Evolutionary conservation across 1,284 basidiomycete genomes (phyloP).

Genomic region (Cutaneotrichosporon cutaneum): DNA sequence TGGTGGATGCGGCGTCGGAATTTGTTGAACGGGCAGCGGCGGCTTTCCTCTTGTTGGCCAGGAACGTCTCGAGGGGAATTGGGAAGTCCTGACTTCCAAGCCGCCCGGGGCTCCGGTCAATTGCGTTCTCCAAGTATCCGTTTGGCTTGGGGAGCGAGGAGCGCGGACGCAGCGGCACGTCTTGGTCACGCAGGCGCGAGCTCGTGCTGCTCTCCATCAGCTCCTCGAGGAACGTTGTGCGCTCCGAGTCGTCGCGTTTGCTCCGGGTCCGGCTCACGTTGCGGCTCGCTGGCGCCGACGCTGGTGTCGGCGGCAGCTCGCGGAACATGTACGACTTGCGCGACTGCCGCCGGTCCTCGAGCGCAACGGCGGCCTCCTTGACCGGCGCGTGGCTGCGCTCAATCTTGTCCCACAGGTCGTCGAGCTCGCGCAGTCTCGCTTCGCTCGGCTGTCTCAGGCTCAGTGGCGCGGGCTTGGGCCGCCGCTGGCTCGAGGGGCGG

Average conservation of each 20-base stretch:
- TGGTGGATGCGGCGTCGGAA: not conserved
- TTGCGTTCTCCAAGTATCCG: not conserved
- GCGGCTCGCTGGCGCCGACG: not conserved
- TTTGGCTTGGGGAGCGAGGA: not conserved
- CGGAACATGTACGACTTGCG: slow-evolving; percentile 2
- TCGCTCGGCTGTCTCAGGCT: slow-evolving; percentile 22
- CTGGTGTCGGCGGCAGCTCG: not conserved
- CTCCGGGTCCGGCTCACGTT: not conserved
- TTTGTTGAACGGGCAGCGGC: not conserved
- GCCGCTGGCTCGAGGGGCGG: slow-evolving; percentile 43
- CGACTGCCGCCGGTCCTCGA: not conserved
- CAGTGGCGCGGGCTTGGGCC: not conserved
- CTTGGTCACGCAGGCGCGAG: slow-evolving; percentile 11
- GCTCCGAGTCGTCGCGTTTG: slow-evolving; percentile 3
- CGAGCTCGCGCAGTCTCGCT: slow-evolving; percentile 38
- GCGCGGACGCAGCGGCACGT: slow-evolving; percentile 2
- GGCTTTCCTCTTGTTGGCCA: slow-evolving; percentile 8
- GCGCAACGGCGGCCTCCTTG: not conserved
- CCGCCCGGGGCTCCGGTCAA: slow-evolving; percentile 2
- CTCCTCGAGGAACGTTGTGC: slow-evolving; percentile 11
- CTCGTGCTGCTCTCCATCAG: slow-evolving; percentile 7
- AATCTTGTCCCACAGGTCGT: slow-evolving; percentile 44
- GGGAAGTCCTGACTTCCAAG: slow-evolving; percentile 8
- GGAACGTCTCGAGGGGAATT: slow-evolving; percentile 11
- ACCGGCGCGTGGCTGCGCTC: slow-evolving; percentile 21